phyloP scores from a whole-genome alignment of 768 basidiomycete species.

The Suillus subaureus region DNA sequence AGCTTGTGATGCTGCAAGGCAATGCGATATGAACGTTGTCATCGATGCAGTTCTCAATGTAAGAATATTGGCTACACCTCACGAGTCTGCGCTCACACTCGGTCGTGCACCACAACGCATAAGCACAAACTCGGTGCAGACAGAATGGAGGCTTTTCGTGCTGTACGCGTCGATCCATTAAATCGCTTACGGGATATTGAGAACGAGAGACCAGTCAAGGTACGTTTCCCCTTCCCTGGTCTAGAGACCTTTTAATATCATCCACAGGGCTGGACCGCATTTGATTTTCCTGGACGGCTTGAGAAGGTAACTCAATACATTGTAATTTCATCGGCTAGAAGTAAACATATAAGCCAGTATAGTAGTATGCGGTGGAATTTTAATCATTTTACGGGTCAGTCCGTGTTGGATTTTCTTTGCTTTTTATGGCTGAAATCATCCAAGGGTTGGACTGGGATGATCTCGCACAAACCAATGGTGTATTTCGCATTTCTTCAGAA shows the following conservation, averaged over 20 bases:
- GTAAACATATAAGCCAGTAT: constrained; percentile 47
- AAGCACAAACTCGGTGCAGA: constrained; percentile 90
- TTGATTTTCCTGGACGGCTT: constrained; percentile 77
- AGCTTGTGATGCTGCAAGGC: constrained; percentile 68
- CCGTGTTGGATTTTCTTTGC: neutral
- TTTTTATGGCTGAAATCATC: neutral
- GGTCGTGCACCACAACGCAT: constrained; percentile 8
- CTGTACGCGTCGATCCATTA: constrained; percentile 67
- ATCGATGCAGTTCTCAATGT: constrained; percentile 93
- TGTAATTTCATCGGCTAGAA: constrained; percentile 12
- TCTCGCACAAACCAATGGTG: constrained; percentile 55
- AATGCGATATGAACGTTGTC: constrained; percentile 71
- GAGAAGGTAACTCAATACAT: constrained; percentile 54
- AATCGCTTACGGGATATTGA: constrained; percentile 68
- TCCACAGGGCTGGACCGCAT: constrained; percentile 80
- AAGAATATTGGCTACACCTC: constrained; percentile 19
- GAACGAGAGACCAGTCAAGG: constrained; percentile 66
- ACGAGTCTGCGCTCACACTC: constrained; percentile 9
- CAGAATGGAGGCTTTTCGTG: constrained; percentile 65
- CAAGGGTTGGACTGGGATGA: constrained; percentile 87
- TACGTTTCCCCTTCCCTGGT: constrained; percentile 28
- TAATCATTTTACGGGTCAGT: constrained; percentile 76
- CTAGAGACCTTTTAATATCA: constrained; percentile 5
- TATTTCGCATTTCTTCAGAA: constrained; percentile 72
- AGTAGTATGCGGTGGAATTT: constrained; percentile 73